These are phyloP conservation scores for Plenodomus biglobosus DNA, from an alignment of 2,329 filamentous ascomycete genomes.

Conservation along the genomic window DNA sequence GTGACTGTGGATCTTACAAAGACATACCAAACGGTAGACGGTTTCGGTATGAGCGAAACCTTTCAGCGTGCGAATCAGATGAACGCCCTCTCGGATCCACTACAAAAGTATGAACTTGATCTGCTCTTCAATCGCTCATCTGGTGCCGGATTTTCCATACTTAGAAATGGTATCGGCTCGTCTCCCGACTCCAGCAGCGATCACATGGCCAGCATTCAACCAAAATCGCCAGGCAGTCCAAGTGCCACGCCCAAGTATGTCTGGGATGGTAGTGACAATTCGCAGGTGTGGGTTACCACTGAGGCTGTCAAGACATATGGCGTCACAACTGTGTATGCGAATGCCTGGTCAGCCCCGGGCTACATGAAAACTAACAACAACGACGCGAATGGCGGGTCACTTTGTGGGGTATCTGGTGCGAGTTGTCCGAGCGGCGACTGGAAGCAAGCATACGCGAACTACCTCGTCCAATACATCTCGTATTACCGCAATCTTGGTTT, in stretches of 20 bases:
- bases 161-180: slow-evolving; percentile 52
- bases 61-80: slow-evolving; percentile 52
- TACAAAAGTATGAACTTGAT: slow-evolving; percentile 48
- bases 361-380: slow-evolving; percentile 56
- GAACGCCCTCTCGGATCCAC: slow-evolving; percentile 41
- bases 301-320: slow-evolving; percentile 50
- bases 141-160: slow-evolving; percentile 50
- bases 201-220: slow-evolving; percentile 36
- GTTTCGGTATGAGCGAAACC: slow-evolving; percentile 51
- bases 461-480: slow-evolving; percentile 51
- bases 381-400: slow-evolving; percentile 49
- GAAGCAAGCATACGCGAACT: slow-evolving; percentile 54
- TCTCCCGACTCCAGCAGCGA: slow-evolving; percentile 49
- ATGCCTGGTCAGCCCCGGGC: slow-evolving; percentile 55
- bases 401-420: slow-evolving; percentile 51
- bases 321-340: slow-evolving; percentile 51
- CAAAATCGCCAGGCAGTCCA: slow-evolving; percentile 28
- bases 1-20: slow-evolving; percentile 49
- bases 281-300: slow-evolving; percentile 57
- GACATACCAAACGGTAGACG: slow-evolving; percentile 52
- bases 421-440: slow-evolving; percentile 50
- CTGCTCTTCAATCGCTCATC: slow-evolving; percentile 51
- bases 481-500: slow-evolving; percentile 49
- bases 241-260: slow-evolving; percentile 28
- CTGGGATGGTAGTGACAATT: slow-evolving; percentile 39